These are phyloP conservation scores for Fraxinus excelsior DNA, from an alignment of 257 asterid species.

Conservation along the genomic window DNA sequence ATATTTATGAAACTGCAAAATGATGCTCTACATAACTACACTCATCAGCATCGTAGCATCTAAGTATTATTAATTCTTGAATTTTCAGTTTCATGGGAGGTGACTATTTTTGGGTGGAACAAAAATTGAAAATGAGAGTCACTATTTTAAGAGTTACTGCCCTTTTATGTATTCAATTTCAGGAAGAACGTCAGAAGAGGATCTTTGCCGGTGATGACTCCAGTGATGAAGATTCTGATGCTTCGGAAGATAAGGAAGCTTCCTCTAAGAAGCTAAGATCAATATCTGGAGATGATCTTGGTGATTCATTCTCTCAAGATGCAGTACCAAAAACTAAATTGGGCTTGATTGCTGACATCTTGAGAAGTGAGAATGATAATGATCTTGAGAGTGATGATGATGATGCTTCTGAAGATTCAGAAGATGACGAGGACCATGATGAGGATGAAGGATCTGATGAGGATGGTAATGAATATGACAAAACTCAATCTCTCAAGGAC, in stretches of 20 bases:
- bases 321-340: constrained; percentile 44
- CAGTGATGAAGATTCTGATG: constrained; percentile 60
- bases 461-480: constrained; percentile 36
- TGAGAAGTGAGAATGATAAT: constrained; percentile 44
- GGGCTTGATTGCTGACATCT: constrained; percentile 64
- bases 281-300: constrained; percentile 95
- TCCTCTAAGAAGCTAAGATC: constrained; percentile 39
- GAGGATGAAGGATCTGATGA: constrained; percentile 54
- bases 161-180: constrained; percentile 22
- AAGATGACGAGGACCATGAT: constrained; percentile 42
- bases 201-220: constrained; percentile 73
- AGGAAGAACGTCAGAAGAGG: constrained; percentile 92
- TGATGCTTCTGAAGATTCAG: constrained; percentile 42
- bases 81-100: neutral
- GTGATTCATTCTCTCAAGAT: constrained; percentile 71
- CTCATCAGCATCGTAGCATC: neutral
- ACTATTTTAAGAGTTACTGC: constrained; percentile 13
- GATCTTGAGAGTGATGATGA: constrained; percentile 43
- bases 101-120: neutral
- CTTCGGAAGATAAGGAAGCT: constrained; percentile 52
- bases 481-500: constrained; percentile 60
- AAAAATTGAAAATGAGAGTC: neutral
- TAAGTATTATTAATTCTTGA: neutral
- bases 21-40: neutral
- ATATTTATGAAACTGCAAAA: too few species aligned